Evolutionary conservation across 2,329 filamentous ascomycete genomes (phyloP).

Genomic region (Xylaria digitata): DNA sequence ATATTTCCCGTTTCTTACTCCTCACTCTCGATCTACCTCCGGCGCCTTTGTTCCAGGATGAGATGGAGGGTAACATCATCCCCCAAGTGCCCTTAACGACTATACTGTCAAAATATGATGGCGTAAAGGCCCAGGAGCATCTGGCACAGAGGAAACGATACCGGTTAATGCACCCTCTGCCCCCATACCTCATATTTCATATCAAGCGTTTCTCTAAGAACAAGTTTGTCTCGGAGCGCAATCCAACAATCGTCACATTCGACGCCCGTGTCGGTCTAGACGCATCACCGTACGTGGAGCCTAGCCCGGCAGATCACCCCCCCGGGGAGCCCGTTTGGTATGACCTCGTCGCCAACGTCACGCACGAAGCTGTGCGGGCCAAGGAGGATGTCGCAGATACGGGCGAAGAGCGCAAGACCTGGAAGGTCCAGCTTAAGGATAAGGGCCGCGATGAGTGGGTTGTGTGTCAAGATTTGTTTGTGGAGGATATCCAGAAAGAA

Average conservation of each 20-base stretch:
- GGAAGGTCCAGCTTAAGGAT: slow-evolving; percentile 91
- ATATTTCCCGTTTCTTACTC: slow-evolving; percentile 85
- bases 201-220: slow-evolving; percentile 97
- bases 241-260: slow-evolving; percentile 98
- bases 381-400: slow-evolving; percentile 89
- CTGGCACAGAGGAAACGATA: slow-evolving; percentile 89
- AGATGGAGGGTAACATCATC: slow-evolving; percentile 94
- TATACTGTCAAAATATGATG: slow-evolving; percentile 93
- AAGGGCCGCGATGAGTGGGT: slow-evolving; percentile 88
- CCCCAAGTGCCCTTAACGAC: slow-evolving; percentile 86
- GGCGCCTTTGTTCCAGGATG: slow-evolving; percentile 94
- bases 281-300: slow-evolving; percentile 90
- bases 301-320: slow-evolving; percentile 76
- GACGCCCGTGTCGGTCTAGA: slow-evolving; percentile 83
- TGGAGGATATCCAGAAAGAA: slow-evolving; percentile 89
- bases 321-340: slow-evolving; percentile 89
- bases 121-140: slow-evolving; percentile 85
- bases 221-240: slow-evolving; percentile 95
- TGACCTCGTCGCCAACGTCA: slow-evolving; percentile 95
- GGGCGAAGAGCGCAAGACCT: slow-evolving; percentile 86
- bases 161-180: slow-evolving; percentile 87
- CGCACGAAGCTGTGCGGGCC: slow-evolving; percentile 81
- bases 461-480: slow-evolving; percentile 91
- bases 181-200: slow-evolving; percentile 91
- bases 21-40: slow-evolving; percentile 92